Evolutionary conservation across 108 stramenopile species (phyloP).

Genomic region (Aureococcus anophagefferens): DNA sequence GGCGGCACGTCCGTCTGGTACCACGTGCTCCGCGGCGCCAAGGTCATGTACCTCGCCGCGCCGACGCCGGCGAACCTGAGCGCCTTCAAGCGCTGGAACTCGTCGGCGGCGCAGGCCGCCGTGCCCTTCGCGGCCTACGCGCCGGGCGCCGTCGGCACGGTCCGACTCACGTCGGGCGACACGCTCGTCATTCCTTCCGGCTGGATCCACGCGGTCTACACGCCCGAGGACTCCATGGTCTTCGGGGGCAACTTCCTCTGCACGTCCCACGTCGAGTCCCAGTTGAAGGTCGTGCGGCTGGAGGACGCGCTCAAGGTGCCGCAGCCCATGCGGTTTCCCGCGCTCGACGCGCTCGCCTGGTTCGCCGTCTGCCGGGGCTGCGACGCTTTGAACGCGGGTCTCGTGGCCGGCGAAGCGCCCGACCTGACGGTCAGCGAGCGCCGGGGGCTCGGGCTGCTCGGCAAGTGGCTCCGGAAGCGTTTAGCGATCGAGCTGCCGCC

Average conservation of each 20-base stretch:
- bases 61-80: conserved; percentile 25
- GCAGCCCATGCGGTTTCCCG: neutral
- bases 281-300: neutral
- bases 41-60: conserved; percentile 24
- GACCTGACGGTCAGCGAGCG: too few species aligned
- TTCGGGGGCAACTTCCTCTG: conserved; percentile 32
- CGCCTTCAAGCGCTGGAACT: conserved; percentile 5
- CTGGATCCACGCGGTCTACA: conserved; percentile 50
- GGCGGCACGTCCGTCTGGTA: conserved; percentile 50
- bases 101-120: conserved; percentile 10
- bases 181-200: conserved; percentile 37
- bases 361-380: neutral
- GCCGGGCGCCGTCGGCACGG: neutral
- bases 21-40: conserved; percentile 32
- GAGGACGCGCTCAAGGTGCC: neutral
- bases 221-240: conserved; percentile 35
- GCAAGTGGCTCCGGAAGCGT: too few species aligned
- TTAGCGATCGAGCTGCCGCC: too few species aligned
- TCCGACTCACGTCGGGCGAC: conserved; percentile 24
- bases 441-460: too few species aligned
- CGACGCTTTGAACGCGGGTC: neutral
- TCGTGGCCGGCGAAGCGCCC: too few species aligned
- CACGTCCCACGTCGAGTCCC: neutral
- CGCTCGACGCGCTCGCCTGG: neutral
- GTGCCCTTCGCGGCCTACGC: conserved; percentile 11